Base-by-base conservation (phyloP, 345 rosid genomes). In the Schrenkiella parvula region DNA sequence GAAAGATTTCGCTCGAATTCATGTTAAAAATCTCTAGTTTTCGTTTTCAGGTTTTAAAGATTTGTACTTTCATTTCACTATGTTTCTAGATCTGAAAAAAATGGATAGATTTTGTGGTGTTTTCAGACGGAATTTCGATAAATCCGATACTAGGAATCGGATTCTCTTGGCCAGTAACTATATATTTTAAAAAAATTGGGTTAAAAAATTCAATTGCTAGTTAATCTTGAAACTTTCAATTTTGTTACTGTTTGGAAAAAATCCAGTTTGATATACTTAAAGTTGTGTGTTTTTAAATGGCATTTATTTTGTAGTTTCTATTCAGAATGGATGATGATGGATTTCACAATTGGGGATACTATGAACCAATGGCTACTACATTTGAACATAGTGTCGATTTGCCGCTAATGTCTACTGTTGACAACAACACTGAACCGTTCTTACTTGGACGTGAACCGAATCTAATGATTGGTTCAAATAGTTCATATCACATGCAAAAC, bases 281-380 rank as follows among this genome's bases (percentile, higher is more conserved):
- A 8, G 1, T 14, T 42, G 2, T 60, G 14, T 15, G 3, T 48
- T 19, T 52, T 48, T 51, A 54, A n/a, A n/a, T 63, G 52, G 46
- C 47, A 48, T 15, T 15, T 81, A 56, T 80, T 35, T 88, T 46
- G 52, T 67, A 67, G 72, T 13, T n/a, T 87, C 12, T 8, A 38
- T 17, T 51, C 14, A 5, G 10, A 66, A 88, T 87, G 96, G 98
- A 88, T 52, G 93, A 86, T 6, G 91, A 90, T 75, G 87, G 89
- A 0, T 70, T 88, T 81, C 89, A 87, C 13, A 87, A 87, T 79
- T 89, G 98, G 97, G 97, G 98, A 54, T 93, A 87, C 79, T 90
- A 88, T 80, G 96, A 90, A 69, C 95, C 90, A 3, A 80, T 89
- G 39, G 85, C 89, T 64, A 21, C 77, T 37, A 48, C 68, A 0